These are phyloP conservation scores for Xylaria flabelliformis DNA, from an alignment of 495 filamentous ascomycete genomes.

Conservation along the genomic window DNA sequence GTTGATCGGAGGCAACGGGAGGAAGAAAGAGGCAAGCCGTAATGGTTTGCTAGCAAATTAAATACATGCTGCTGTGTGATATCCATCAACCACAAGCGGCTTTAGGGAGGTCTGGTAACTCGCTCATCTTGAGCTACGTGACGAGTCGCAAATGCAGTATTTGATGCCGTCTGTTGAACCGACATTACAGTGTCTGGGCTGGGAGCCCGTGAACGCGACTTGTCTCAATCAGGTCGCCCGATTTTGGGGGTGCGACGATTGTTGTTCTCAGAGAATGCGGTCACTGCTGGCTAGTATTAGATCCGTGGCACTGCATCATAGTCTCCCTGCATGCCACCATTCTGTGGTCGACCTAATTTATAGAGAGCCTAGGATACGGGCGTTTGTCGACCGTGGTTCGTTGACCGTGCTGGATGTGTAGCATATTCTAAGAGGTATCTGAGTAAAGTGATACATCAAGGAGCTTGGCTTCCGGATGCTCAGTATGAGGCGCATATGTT, in stretches of 20 bases:
- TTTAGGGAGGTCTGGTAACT: conserved; percentile 23
- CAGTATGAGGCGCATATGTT: conserved; percentile 11
- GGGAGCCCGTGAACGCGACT: conserved; percentile 9
- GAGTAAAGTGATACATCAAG: conserved; percentile 1
- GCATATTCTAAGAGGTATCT: not conserved
- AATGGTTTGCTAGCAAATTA: conserved; percentile 14
- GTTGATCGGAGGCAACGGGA: conserved; percentile 11
- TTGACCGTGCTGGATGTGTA: not conserved
- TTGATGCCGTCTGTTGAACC: not conserved
- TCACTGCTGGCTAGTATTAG: not conserved
- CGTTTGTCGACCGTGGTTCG: not conserved
- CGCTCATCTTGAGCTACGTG: conserved; percentile 26
- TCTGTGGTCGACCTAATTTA: not conserved
- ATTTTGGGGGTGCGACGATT: conserved; percentile 6
- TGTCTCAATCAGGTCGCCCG: not conserved
- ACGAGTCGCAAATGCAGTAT: not conserved
- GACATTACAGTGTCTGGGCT: not conserved
- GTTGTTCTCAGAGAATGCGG: not conserved
- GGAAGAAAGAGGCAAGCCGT: conserved; percentile 4
- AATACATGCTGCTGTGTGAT: conserved; percentile 4
- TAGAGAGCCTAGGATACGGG: not conserved
- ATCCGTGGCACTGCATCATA: conserved; percentile 8
- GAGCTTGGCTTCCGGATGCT: conserved; percentile 14
- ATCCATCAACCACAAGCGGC: conserved; percentile 9
- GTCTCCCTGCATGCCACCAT: conserved; percentile 10